These are phyloP conservation scores for Eucalyptus curtisii DNA, from an alignment of 345 rosid genomes.

Conservation along the genomic window DNA sequence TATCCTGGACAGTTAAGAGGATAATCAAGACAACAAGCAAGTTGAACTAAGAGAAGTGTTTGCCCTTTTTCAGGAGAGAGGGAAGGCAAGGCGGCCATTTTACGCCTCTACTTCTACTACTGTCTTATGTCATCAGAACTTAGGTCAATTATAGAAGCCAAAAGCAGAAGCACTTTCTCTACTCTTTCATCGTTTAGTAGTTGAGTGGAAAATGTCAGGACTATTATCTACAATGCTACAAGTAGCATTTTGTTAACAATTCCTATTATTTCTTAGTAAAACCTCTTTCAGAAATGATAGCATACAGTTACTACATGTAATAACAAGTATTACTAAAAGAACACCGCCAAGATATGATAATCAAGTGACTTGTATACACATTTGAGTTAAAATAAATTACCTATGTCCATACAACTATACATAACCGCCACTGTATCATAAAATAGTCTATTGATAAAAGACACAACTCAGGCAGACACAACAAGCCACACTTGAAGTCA, in stretches of 20 bases:
- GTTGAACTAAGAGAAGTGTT: not conserved
- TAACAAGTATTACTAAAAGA: not conserved
- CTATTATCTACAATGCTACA: not conserved
- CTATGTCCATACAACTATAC: not conserved
- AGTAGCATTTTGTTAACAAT: not conserved
- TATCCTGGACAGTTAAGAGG: not conserved
- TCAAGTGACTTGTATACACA: not conserved
- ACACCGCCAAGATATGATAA: not conserved
- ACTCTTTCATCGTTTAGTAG: not conserved
- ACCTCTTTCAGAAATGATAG: not conserved
- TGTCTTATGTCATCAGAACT: not conserved
- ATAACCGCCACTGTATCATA: not conserved
- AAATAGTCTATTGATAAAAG: not conserved
- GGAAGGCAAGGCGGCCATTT: not conserved
- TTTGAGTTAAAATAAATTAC: not conserved
- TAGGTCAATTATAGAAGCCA: not conserved
- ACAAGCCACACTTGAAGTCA: not conserved
- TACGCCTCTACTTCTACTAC: not conserved
- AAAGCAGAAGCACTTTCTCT: not conserved
- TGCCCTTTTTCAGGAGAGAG: not conserved
- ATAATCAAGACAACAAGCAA: not conserved
- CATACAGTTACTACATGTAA: not conserved
- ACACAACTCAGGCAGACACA: not conserved
- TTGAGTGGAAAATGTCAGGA: not conserved
- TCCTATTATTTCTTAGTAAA: not conserved